These are phyloP conservation scores for Chrysanthemum makinoi DNA, from an alignment of 129 eudicot species.

Conservation along the genomic window DNA sequence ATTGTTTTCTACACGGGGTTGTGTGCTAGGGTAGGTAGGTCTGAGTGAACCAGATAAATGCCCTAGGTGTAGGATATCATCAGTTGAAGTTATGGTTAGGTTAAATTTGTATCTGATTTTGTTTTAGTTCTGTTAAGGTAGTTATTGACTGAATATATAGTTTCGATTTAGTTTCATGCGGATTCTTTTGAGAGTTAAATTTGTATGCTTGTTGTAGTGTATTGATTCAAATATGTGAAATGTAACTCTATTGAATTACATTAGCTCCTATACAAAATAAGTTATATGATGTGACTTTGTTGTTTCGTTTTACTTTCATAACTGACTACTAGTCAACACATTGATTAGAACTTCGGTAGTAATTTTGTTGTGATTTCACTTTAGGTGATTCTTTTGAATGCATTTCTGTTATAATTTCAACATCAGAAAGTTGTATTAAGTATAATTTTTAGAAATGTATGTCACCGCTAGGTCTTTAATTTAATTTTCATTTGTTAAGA, in stretches of 20 bases:
- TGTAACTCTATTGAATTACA: not conserved
- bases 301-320: not conserved
- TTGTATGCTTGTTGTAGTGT: constrained; percentile 1
- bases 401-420: constrained; percentile 15
- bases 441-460: not conserved
- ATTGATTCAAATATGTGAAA: constrained; percentile 11
- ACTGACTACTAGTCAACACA: not conserved
- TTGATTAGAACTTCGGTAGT: not conserved
- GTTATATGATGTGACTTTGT: constrained; percentile 16
- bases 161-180: too few relatives aligned
- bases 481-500: not conserved
- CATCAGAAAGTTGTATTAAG: not conserved
- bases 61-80: too few relatives aligned
- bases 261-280: too few relatives aligned
- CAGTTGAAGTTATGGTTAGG: constrained; percentile 6
- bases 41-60: not conserved
- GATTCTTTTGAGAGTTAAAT: constrained; percentile 1
- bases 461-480: not conserved
- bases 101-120: not conserved
- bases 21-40: too few relatives aligned
- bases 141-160: too few relatives aligned
- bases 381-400: not conserved
- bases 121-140: too few relatives aligned
- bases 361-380: constrained; percentile 11
- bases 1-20: too few relatives aligned